A percentile compares a stretch with the other conserved stretches of the same genome.
These are phyloP conservation scores for Talaromyces atroroseus DNA, from an alignment of 2,329 filamentous ascomycete genomes.

Conservation along the genomic window DNA sequence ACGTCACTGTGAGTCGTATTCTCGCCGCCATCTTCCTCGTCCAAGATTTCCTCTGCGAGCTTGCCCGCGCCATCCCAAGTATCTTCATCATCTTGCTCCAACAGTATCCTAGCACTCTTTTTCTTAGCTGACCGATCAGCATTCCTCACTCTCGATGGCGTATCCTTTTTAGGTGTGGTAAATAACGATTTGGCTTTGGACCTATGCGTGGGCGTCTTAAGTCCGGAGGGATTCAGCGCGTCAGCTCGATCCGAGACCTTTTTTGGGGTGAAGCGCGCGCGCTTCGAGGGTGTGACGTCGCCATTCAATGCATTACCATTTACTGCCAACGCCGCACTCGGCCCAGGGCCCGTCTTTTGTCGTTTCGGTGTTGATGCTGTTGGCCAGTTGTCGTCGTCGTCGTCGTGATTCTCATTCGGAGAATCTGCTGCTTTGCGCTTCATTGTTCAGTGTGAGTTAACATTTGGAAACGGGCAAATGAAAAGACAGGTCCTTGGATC, in stretches of 20 bases:
- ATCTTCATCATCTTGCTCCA: slow-evolving; percentile 69
- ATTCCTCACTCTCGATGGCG: slow-evolving; percentile 61
- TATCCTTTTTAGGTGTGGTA: slow-evolving; percentile 41
- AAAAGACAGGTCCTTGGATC: neutral
- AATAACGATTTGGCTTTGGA: slow-evolving; percentile 34
- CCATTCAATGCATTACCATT: slow-evolving; percentile 15
- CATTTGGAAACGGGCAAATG: neutral
- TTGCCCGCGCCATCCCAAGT: slow-evolving; percentile 60
- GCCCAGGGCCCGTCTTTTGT: slow-evolving; percentile 22
- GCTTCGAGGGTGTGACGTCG: slow-evolving; percentile 23
- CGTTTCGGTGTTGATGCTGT: slow-evolving; percentile 37
- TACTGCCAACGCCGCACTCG: neutral
- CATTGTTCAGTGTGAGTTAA: slow-evolving; percentile 23
- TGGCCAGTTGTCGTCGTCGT: slow-evolving; percentile 18
- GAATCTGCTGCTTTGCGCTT: slow-evolving; percentile 40
- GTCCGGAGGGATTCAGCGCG: slow-evolving; percentile 28
- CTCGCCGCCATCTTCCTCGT: slow-evolving; percentile 38
- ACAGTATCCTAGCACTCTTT: slow-evolving; percentile 73
- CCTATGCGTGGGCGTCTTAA: slow-evolving; percentile 35
- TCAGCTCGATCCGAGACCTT: slow-evolving; percentile 22
- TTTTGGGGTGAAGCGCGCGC: slow-evolving; percentile 27
- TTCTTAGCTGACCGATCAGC: slow-evolving; percentile 79
- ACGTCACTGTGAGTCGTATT: slow-evolving; percentile 20
- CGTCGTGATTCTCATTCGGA: slow-evolving; percentile 20
- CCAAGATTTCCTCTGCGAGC: slow-evolving; percentile 64